These are phyloP conservation scores for Nicotiana tomentosiformis DNA, from an alignment of 257 asterid species.

Conservation along the genomic window DNA sequence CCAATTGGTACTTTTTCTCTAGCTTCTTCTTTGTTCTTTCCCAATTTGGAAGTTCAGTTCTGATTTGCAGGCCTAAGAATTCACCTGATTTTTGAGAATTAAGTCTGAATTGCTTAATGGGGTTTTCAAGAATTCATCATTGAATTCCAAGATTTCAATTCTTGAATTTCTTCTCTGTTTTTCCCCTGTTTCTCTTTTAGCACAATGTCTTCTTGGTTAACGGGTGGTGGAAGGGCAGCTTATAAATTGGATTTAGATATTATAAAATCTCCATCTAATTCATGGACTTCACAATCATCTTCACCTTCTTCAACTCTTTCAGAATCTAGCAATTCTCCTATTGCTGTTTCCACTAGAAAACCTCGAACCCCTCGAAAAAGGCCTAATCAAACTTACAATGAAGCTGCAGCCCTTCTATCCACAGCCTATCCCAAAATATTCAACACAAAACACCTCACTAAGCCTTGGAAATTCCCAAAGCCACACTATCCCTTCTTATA, in stretches of 20 bases:
- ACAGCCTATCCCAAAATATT: constrained; percentile 81
- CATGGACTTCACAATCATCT: constrained; percentile 67
- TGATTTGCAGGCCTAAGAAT: neutral
- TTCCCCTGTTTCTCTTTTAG: neutral
- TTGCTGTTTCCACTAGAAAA: constrained; percentile 62
- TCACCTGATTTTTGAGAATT: too few relatives aligned
- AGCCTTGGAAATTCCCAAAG: constrained; percentile 39
- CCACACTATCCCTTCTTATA: constrained; percentile 31
- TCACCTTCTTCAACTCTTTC: constrained; percentile 86
- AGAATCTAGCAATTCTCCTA: constrained; percentile 64
- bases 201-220: constrained; percentile 51
- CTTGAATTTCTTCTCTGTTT: neutral
- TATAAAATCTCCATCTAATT: constrained; percentile 65
- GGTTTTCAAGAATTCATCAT: neutral
- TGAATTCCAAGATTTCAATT: neutral
- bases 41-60: neutral
- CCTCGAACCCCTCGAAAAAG: constrained; percentile 88
- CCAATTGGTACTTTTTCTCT: constrained; percentile 7
- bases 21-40: constrained; percentile 1
- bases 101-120: neutral
- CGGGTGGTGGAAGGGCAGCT: constrained; percentile 66
- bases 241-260: constrained; percentile 59
- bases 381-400: constrained; percentile 82
- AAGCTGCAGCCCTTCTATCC: constrained; percentile 84
- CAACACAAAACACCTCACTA: constrained; percentile 37